Evolutionary conservation across 2,329 filamentous ascomycete species (phyloP), one percentile per base, ranked within the genome.

Genomic region (Aspergillaceae sp.): DNA sequence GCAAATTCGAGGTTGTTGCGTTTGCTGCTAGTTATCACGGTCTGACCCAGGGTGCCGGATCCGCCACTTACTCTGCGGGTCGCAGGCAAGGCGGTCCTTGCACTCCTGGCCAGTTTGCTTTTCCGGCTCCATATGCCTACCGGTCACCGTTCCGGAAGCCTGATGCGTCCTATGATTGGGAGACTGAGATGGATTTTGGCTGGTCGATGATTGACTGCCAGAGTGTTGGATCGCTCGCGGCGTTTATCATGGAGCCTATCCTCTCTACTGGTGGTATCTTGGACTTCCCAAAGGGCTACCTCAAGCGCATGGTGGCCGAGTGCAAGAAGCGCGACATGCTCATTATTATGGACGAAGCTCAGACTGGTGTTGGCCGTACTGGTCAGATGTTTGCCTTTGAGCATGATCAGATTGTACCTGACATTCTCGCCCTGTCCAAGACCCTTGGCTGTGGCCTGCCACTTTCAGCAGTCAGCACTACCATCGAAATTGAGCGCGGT

Each of bases 161-260:
- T 0, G 79, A 84, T 50, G 79, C 79, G 1, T 72, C 72, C 0
- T 79, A 85, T 51, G 80, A 85, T 57, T 85, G 81, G 81, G 69
- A 80, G 52, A 74, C 77, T 0, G 82, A 85, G 57, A 64, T 85
- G 9, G 73, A 80, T 7, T 84, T 77, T 53, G 79, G 78, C 4
- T 84, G 78, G 72, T 67, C 68, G 11, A 67, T 84, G 62, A 68
- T 85, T 19, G 80, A 85, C 49, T 68, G 72, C 40, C 74, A 78
- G 45, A 79, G 74, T 1, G 75, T 73, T 46, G 81, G 80, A 0
- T 82, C 79, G 0, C 69, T 84, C 0, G 80, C 81, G 0, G 81
- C 81, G 0, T 74, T 80, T 30, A 78, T 84, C 45, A 61, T 83
- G 42, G 80, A 84, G 55, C 77, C 76, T 0, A 81, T 83, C 33